Evolutionary conservation across 345 rosid species (phyloP).

Genomic region (Salix suchowensis): DNA sequence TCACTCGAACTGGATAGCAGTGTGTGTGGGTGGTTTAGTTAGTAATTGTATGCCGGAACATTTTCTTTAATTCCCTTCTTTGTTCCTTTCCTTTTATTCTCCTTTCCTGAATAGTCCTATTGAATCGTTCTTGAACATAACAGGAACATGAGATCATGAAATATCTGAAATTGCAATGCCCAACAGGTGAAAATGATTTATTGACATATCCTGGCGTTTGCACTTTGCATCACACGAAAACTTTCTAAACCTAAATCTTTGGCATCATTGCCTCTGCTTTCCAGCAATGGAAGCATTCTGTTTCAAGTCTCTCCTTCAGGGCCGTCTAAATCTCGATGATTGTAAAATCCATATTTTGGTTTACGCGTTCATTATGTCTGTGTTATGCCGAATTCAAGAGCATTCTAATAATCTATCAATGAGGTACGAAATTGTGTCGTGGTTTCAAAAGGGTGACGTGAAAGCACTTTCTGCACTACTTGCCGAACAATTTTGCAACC

Average conservation of each 20-base stretch:
- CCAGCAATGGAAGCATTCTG: not conserved
- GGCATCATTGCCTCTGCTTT: not conserved
- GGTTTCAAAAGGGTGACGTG: not conserved
- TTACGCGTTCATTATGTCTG: not conserved
- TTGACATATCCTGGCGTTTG: too few species aligned
- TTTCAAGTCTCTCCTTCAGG: not conserved
- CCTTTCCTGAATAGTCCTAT: not conserved
- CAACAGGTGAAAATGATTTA: not conserved
- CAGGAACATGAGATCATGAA: not conserved
- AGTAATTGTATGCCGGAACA: not conserved
- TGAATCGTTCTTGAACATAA: slow-evolving; percentile 1
- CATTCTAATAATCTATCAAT: not conserved
- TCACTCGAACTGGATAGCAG: not conserved
- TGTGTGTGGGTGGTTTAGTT: slow-evolving; percentile 5
- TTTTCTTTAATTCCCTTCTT: not conserved
- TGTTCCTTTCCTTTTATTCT: not conserved
- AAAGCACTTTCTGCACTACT: slow-evolving; percentile 1
- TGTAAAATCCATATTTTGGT: not conserved
- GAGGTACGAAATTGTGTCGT: not conserved
- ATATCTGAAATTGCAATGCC: not conserved
- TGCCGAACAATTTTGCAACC: slow-evolving; percentile 4
- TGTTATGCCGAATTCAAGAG: not conserved
- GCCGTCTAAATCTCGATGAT: not conserved
- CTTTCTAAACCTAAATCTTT: not conserved
- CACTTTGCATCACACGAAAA: not conserved